Evolutionary conservation across 1,139 yeast species (phyloP), one percentile per base, ranked within the genome.

Genomic region (Candida sp.): DNA sequence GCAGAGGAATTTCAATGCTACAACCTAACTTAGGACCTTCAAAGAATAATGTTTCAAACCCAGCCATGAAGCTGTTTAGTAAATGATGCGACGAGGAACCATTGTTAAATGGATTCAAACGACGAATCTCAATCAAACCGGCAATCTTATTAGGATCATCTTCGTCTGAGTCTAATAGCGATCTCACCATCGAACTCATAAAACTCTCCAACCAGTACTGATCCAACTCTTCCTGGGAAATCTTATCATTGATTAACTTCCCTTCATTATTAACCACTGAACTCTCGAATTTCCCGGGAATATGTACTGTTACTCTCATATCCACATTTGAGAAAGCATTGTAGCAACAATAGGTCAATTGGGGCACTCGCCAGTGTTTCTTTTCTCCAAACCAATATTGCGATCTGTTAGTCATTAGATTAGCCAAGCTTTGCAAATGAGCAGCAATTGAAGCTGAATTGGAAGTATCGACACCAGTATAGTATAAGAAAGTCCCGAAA

Each of bases 401-500:
- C 7, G 78, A 68, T 50, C 71, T 73, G 42, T 73, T 69, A 40
- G 80, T 70, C 43, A 84, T 82, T 48, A 90, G 71, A 35, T 87
- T 86, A 49, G 91, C 90, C 53, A 93, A 63, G 45, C 90, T 85
- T 46, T 82, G 87, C 55, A 80, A 77, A 57, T 86, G 93, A 48
- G 88, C 88, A 8, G 87, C 84, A 48, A 79, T 75, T 21, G 82
- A 73, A 4, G 84, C 82, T 15, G 79, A 70, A 54, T 74, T 77
- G 42, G 81, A 74, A 5, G 81, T 77, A 57, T 79, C 82, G 3
- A 79, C 73, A 3, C 84, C 84, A 0, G 82, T 76, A 53, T 71
- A 78, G 57, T 79, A 79, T 39, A 79, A 64, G 52, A 75, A 79
- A 4, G 84, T 78, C 3, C 82, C 81, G 36, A 75, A 58, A 45